A percentile compares a stretch with the other conserved stretches of the same genome.
Conservation (phyloP, 805 yeast species). For the Ascoidea asiatica region DNA sequence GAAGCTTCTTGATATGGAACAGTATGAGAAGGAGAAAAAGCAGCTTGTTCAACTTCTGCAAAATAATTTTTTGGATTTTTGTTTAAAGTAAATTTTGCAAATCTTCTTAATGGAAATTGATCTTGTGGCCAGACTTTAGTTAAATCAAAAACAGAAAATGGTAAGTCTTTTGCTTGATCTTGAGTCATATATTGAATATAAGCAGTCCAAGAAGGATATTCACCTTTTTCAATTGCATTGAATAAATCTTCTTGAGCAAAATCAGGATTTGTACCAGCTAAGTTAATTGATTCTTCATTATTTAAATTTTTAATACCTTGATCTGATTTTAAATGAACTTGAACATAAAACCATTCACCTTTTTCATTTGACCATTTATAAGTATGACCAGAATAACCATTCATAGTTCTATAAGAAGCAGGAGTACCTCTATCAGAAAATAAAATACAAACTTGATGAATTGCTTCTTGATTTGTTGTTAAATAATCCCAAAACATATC, state of each 20-base stretch:
- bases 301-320: constrained; percentile 42
- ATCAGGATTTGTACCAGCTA: constrained; percentile 74
- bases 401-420: constrained; percentile 59
- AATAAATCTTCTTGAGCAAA: constrained; percentile 69
- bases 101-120: constrained; percentile 74
- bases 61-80: constrained; percentile 80
- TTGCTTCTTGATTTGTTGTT: constrained; percentile 57
- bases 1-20: constrained; percentile 75
- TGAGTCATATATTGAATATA: constrained; percentile 80
- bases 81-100: constrained; percentile 68
- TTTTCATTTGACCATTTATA: constrained; percentile 67
- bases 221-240: constrained; percentile 65
- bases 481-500: constrained; percentile 80
- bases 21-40: constrained; percentile 76
- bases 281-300: constrained; percentile 53
- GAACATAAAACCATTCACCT: constrained; percentile 70
- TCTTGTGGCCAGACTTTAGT: constrained; percentile 89
- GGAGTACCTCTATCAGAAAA: constrained; percentile 82
- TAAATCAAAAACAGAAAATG: constrained; percentile 78
- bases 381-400: constrained; percentile 77
- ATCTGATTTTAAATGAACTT: constrained; percentile 58
- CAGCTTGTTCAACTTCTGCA: constrained; percentile 80
- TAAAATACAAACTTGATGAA: constrained; percentile 61
- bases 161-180: constrained; percentile 59
- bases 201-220: constrained; percentile 73